Percentiles rank a stretch among this genome's conserved stretches.
Evolutionary conservation across 169 alveolate genomes (phyloP).

Genomic region (Babesia sp.): DNA sequence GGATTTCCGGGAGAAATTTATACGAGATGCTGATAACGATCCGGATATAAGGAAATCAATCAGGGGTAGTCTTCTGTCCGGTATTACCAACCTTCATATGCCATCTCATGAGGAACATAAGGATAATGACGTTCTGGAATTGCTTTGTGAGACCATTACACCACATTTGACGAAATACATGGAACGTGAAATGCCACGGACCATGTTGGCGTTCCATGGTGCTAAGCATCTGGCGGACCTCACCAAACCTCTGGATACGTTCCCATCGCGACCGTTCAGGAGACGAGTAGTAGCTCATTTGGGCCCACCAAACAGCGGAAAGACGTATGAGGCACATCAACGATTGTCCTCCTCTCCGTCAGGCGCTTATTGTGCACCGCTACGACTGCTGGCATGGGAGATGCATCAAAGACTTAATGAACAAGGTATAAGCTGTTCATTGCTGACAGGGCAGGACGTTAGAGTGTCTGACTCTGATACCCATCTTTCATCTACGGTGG

Average conservation of each 20-base stretch:
- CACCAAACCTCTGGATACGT: constrained; percentile 12
- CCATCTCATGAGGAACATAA: background rate
- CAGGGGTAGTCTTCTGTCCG: constrained; percentile 4
- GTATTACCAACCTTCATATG: background rate
- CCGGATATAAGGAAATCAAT: constrained; percentile 3
- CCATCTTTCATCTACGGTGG: constrained; percentile 89
- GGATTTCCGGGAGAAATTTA: constrained; percentile 44
- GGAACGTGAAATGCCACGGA: constrained; percentile 26
- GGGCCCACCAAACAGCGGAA: constrained; percentile 95
- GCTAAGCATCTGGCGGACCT: constrained; percentile 49
- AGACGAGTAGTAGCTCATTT: constrained; percentile 80
- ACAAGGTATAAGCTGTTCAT: constrained; percentile 73
- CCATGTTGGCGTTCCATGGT: constrained; percentile 32
- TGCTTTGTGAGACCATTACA: background rate
- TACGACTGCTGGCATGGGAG: constrained; percentile 90
- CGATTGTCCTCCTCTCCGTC: constrained; percentile 75
- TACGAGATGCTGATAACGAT: constrained; percentile 12
- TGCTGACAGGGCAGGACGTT: constrained; percentile 89
- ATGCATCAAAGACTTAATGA: constrained; percentile 75
- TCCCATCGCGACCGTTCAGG: constrained; percentile 40
- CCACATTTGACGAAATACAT: background rate
- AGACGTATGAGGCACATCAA: constrained; percentile 85
- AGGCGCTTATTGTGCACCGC: constrained; percentile 91
- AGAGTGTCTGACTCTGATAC: constrained; percentile 63
- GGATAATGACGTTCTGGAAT: background rate